These are phyloP conservation scores for Fusarium lyarnte DNA, from an alignment of 2,329 filamentous ascomycete species.

Conservation along the genomic window DNA sequence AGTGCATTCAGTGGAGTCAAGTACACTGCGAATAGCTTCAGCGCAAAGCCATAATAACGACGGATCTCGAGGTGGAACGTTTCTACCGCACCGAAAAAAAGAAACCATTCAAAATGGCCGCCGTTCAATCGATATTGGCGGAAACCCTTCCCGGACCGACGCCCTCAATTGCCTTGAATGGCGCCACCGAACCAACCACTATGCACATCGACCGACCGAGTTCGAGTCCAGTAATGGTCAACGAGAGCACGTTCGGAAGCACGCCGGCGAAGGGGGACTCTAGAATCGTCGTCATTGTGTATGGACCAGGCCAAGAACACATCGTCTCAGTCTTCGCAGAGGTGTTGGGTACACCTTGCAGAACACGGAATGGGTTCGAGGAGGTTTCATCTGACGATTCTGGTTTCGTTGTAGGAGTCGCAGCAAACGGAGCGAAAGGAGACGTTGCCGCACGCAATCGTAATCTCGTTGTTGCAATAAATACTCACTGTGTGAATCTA, in stretches of 20 bases:
- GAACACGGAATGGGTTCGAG: conserved; percentile 65
- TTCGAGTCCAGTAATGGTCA: conserved; percentile 48
- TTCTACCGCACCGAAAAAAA: background rate
- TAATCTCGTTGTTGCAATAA: conserved; percentile 72
- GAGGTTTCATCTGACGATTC: conserved; percentile 64
- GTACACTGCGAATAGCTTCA: conserved; percentile 21
- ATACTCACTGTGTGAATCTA: conserved; percentile 78
- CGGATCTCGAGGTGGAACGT: conserved; percentile 8
- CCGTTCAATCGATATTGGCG: conserved; percentile 51
- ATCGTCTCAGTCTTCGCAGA: conserved; percentile 82
- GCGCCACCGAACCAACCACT: conserved; percentile 36
- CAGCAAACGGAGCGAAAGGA: conserved; percentile 63
- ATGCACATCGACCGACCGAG: conserved; percentile 51
- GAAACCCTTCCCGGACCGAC: conserved; percentile 47
- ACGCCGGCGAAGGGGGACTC: conserved; percentile 63
- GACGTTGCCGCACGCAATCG: conserved; percentile 68
- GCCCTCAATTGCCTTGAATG: conserved; percentile 39
- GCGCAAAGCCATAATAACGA: conserved; percentile 3
- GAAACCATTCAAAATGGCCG: conserved; percentile 46
- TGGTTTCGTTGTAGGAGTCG: conserved; percentile 75
- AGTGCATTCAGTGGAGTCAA: conserved; percentile 19
- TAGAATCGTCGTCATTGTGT: conserved; percentile 73
- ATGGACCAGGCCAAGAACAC: conserved; percentile 74
- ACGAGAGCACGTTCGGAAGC: conserved; percentile 55
- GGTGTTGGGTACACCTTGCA: conserved; percentile 78